A percentile compares a stretch with the other conserved stretches of the same genome.
Conservation (phyloP, 2,329 filamentous ascomycete species). For the Epichloe elymi region DNA sequence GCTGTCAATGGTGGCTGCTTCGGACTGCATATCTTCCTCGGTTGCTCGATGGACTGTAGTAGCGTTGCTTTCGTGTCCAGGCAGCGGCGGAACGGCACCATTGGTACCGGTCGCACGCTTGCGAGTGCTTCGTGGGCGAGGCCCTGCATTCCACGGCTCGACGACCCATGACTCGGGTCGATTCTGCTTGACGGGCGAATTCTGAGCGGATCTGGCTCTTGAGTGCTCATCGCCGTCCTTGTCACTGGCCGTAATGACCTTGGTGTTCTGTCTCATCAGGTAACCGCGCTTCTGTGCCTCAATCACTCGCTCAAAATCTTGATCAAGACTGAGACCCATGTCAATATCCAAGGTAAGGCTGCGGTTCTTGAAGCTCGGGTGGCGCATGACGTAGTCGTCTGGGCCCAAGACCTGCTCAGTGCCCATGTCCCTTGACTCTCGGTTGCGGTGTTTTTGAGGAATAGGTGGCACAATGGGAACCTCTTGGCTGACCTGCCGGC, state of each 20-base stretch:
- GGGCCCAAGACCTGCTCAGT: slow-evolving; percentile 22
- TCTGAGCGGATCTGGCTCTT: slow-evolving; percentile 47
- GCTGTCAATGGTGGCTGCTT: slow-evolving; percentile 55
- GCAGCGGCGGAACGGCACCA: slow-evolving; percentile 67
- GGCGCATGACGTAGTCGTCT: slow-evolving; percentile 40
- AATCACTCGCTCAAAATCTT: slow-evolving; percentile 90
- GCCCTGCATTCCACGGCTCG: slow-evolving; percentile 87
- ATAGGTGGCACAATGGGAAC: slow-evolving; percentile 46
- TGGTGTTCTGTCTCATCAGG: slow-evolving; percentile 96
- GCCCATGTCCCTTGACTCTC: slow-evolving; percentile 35
- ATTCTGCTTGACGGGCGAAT: slow-evolving; percentile 59
- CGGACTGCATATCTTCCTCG: slow-evolving; percentile 51
- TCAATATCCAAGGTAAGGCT: slow-evolving; percentile 75
- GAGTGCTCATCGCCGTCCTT: slow-evolving; percentile 46
- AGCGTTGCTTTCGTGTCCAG: slow-evolving; percentile 75
- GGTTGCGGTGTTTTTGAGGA: slow-evolving; percentile 45
- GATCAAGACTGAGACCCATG: slow-evolving; percentile 72
- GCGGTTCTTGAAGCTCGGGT: slow-evolving; percentile 65
- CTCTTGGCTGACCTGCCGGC: slow-evolving; percentile 73
- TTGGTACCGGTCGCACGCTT: slow-evolving; percentile 30
- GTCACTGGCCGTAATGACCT: slow-evolving; percentile 86
- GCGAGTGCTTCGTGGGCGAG: slow-evolving; percentile 50
- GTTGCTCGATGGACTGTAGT: slow-evolving; percentile 49
- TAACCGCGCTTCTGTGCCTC: slow-evolving; percentile 98
- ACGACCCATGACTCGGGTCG: slow-evolving; percentile 91